Conservation (phyloP, 805 yeast genomes). For the Candida awuae region DNA sequence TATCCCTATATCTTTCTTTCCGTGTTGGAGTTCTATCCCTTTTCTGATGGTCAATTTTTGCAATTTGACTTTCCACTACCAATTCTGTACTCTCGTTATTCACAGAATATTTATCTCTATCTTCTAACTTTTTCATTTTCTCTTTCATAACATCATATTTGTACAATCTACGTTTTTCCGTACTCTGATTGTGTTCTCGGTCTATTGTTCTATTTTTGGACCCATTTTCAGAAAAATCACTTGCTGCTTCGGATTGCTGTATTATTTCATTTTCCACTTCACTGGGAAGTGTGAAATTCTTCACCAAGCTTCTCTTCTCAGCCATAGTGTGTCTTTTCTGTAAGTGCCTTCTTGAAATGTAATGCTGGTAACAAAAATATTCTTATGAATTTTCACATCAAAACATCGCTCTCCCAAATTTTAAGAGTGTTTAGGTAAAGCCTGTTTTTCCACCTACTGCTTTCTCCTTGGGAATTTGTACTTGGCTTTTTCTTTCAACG, state of each 20-base stretch:
- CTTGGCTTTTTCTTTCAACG: no score
- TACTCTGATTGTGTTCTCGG: no score
- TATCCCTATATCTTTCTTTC: constrained; percentile 31
- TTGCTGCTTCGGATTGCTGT: constrained; percentile 4
- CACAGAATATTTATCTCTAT: not conserved
- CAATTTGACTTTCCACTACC: not conserved
- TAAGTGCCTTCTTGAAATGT: no score
- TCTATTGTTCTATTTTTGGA: no score
- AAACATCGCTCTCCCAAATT: no score
- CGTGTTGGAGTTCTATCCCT: constrained; percentile 21
- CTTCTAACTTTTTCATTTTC: constrained; percentile 1
- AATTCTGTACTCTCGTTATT: not conserved
- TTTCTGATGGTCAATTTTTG: constrained; percentile 6
- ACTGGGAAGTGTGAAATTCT: constrained; percentile 19
- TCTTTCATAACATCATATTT: constrained; percentile 12
- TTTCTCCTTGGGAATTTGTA: no score
- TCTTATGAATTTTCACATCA: no score
- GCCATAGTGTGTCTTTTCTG: no score
- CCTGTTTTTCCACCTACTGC: no score
- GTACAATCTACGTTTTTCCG: constrained; percentile 16
- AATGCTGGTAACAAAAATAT: no score
- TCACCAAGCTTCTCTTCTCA: constrained; percentile 1
- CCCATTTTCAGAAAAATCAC: constrained; percentile 10
- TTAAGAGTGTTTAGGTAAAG: no score
- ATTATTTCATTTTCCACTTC: constrained; percentile 16